phyloP scores from a whole-genome alignment of 1,284 basidiomycete genomes.

The Phenoliferia sp. region DNA sequence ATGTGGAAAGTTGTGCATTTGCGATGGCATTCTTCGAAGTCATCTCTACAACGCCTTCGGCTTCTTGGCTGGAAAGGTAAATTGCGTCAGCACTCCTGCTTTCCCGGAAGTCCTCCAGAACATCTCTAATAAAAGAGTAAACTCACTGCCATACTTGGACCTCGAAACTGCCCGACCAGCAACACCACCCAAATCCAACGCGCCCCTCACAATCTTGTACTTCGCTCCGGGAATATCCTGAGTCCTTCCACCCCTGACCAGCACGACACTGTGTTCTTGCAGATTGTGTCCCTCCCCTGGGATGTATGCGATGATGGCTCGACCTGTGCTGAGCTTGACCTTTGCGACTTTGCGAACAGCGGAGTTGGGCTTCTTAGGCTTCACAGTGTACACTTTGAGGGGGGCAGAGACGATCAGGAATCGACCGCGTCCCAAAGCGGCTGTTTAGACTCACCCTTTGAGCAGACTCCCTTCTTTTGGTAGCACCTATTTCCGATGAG shows the following conservation, averaged over 20 bases:
- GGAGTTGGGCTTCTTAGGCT: conserved; percentile 98
- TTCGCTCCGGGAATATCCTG: conserved; percentile 96
- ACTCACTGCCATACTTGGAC: conserved; percentile 89
- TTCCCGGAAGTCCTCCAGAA: conserved; percentile 8
- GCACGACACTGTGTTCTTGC: conserved; percentile 89
- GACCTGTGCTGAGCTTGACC: conserved; percentile 86
- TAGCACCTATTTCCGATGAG: conserved; percentile 48
- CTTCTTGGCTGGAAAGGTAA: conserved; percentile 63
- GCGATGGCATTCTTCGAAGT: no score
- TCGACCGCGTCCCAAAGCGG: not conserved
- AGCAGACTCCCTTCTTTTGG: conserved; percentile 85
- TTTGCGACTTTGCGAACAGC: conserved; percentile 95
- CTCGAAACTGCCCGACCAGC: conserved; percentile 73
- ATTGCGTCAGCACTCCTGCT: conserved; percentile 36
- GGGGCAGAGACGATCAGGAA: no score
- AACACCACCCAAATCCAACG: conserved; percentile 86
- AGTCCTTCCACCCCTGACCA: conserved; percentile 87
- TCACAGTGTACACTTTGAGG: conserved; percentile 62
- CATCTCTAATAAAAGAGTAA: not conserved
- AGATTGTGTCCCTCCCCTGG: conserved; percentile 97
- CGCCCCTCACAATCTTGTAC: conserved; percentile 92
- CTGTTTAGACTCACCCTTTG: conserved; percentile 43
- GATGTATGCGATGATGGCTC: conserved; percentile 88
- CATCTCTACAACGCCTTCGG: no score
- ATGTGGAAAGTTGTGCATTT: no score